These are phyloP conservation scores for Candolleomyces efflorescens DNA, from an alignment of 768 basidiomycete species.

Conservation along the genomic window DNA sequence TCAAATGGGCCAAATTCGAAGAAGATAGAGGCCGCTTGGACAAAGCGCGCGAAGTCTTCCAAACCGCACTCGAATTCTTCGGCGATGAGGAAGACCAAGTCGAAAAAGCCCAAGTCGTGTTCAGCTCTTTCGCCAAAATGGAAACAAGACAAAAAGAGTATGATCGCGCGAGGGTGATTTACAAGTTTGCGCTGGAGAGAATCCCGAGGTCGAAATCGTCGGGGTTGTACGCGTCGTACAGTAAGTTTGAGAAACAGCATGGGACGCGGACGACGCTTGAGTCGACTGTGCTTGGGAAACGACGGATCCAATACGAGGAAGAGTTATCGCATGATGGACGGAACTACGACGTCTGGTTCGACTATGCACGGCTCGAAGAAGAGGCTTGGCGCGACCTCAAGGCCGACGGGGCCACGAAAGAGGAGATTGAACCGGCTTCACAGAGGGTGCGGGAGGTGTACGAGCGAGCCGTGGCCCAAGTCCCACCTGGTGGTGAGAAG, in stretches of 20 bases:
- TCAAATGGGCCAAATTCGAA: constrained; percentile 86
- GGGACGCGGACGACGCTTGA: constrained; percentile 87
- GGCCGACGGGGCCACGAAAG: constrained; percentile 68
- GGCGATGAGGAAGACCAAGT: constrained; percentile 86
- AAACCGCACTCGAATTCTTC: constrained; percentile 86
- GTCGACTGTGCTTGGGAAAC: constrained; percentile 91
- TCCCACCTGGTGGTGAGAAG: constrained; percentile 93
- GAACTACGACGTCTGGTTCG: constrained; percentile 99
- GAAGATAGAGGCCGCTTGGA: constrained; percentile 72
- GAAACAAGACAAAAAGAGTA: constrained; percentile 95
- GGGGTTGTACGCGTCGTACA: constrained; percentile 85
- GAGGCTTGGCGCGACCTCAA: constrained; percentile 72
- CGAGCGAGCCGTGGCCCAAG: constrained; percentile 91
- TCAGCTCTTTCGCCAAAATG: constrained; percentile 94
- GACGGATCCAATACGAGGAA: constrained; percentile 98
- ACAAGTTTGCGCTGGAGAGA: constrained; percentile 97
- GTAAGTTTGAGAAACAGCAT: constrained; percentile 97
- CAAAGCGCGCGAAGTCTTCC: constrained; percentile 84
- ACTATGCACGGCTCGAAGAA: constrained; percentile 91
- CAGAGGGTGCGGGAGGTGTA: constrained; percentile 88
- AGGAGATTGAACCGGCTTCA: constrained; percentile 60
- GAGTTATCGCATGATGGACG: constrained; percentile 87
- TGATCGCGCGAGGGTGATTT: constrained; percentile 94
- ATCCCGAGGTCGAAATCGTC: constrained; percentile 91
- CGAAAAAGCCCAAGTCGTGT: constrained; percentile 96